These are phyloP conservation scores for Tetrapisispora iriomotensis DNA, from an alignment of 805 yeast genomes.

Conservation along the genomic window DNA sequence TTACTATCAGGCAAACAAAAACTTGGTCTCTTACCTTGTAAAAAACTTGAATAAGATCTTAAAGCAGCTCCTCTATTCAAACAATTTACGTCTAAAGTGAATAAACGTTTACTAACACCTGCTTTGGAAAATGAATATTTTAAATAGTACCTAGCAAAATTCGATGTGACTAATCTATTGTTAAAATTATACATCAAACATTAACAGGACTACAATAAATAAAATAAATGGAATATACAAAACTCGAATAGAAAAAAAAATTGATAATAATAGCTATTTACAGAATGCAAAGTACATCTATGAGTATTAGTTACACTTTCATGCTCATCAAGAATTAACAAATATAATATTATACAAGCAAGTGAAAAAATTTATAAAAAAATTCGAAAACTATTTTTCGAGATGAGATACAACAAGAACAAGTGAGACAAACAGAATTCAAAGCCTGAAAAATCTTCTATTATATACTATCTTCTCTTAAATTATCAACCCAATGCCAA, in stretches of 20 bases:
- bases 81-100: neutral
- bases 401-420: too few species aligned
- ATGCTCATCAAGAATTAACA: too few species aligned
- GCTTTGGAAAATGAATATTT: neutral
- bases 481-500: too few species aligned
- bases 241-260: neutral
- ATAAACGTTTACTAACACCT: neutral
- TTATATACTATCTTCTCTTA: too few species aligned
- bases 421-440: too few species aligned
- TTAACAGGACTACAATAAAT: neutral
- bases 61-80: neutral
- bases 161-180: neutral
- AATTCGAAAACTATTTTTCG: too few species aligned
- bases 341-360: too few species aligned
- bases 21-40: neutral
- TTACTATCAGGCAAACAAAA: neutral
- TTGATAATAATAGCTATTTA: neutral
- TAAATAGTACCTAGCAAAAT: neutral
- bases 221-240: neutral
- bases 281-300: too few species aligned
- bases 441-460: too few species aligned
- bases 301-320: too few species aligned
- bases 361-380: too few species aligned
- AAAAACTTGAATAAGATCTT: neutral
- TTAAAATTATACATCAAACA: conserved; percentile 1